A percentile compares a stretch with the other conserved stretches of the same genome.
Evolutionary conservation across 1,139 yeast genomes (phyloP).

Genomic region (Candida gigantensis): DNA sequence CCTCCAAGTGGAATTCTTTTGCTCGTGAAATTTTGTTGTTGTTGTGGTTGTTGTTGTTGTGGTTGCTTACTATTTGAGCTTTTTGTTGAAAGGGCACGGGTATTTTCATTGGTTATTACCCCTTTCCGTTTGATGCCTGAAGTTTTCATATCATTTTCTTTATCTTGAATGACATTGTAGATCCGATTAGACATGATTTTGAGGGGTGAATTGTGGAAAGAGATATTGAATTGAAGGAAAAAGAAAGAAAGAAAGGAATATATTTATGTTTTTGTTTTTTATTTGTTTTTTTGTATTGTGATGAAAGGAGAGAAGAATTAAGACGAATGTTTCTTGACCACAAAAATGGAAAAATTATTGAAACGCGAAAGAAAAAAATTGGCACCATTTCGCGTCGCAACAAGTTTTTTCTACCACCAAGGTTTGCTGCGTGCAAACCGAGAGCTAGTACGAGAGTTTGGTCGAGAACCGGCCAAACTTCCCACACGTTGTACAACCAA

Average conservation of each 20-base stretch:
- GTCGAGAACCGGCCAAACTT: too few species aligned
- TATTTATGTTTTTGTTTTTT: conserved; percentile 2
- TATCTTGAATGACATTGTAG: conserved; percentile 5
- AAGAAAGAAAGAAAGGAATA: conserved; percentile 3
- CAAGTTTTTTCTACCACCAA: too few species aligned
- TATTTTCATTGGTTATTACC: conserved; percentile 3
- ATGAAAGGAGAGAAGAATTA: neutral
- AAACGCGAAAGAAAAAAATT: too few species aligned
- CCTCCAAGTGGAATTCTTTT: conserved; percentile 51
- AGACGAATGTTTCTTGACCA: too few species aligned
- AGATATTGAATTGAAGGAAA: neutral
- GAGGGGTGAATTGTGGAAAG: neutral
- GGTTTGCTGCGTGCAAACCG: too few species aligned
- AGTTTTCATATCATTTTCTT: conserved; percentile 5
- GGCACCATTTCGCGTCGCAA: too few species aligned
- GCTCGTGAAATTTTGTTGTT: conserved; percentile 7
- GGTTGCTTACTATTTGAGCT: conserved; percentile 2
- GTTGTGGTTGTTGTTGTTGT: conserved; percentile 1
- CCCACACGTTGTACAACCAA: too few species aligned
- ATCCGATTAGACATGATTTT: conserved; percentile 7
- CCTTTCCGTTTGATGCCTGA: conserved; percentile 6
- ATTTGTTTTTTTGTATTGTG: neutral
- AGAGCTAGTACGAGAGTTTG: too few species aligned
- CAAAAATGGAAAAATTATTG: too few species aligned
- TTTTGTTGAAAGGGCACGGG: conserved; percentile 3